phyloP scores from a whole-genome alignment of 495 filamentous ascomycete species.

The Lasiosphaeria hispida region DNA sequence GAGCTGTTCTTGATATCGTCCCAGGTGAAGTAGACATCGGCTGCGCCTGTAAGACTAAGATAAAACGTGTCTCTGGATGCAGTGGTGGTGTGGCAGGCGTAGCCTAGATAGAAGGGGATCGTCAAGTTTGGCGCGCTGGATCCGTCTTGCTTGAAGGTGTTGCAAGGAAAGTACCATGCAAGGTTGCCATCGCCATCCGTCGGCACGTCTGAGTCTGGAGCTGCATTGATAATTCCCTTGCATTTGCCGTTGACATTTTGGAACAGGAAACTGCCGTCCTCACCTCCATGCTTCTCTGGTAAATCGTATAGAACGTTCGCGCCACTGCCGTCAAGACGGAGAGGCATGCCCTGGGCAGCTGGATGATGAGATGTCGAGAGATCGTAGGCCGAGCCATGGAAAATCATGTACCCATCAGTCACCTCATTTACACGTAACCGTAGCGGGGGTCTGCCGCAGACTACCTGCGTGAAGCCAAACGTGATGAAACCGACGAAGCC shows the following conservation, averaged over 20 bases:
- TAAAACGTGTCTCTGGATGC: conserved; percentile 73
- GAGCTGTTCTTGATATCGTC: conserved; percentile 85
- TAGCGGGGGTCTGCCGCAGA: conserved; percentile 67
- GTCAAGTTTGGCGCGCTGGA: conserved; percentile 74
- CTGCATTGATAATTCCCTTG: conserved; percentile 80
- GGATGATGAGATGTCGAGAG: conserved; percentile 71
- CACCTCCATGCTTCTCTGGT: conserved; percentile 72
- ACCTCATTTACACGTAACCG: conserved; percentile 82
- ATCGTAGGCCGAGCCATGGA: conserved; percentile 88
- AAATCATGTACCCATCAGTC: conserved; percentile 82
- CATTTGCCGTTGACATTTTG: conserved; percentile 98
- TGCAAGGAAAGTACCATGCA: conserved; percentile 97
- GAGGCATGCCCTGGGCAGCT: conserved; percentile 71
- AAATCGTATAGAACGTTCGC: conserved; percentile 85
- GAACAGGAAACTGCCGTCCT: conserved; percentile 95
- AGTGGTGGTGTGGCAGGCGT: conserved; percentile 81
- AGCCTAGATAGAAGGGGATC: conserved; percentile 73
- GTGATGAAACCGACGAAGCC: conserved; percentile 92
- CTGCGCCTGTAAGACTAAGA: conserved; percentile 52
- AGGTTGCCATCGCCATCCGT: conserved; percentile 69
- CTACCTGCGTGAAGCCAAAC: conserved; percentile 88
- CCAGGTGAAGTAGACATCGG: conserved; percentile 90
- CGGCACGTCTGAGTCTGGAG: conserved; percentile 71
- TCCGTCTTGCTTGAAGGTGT: conserved; percentile 88
- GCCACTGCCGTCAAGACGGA: conserved; percentile 36